phyloP scores from a whole-genome alignment of 257 asterid genomes.

The Linaria vulgaris region DNA sequence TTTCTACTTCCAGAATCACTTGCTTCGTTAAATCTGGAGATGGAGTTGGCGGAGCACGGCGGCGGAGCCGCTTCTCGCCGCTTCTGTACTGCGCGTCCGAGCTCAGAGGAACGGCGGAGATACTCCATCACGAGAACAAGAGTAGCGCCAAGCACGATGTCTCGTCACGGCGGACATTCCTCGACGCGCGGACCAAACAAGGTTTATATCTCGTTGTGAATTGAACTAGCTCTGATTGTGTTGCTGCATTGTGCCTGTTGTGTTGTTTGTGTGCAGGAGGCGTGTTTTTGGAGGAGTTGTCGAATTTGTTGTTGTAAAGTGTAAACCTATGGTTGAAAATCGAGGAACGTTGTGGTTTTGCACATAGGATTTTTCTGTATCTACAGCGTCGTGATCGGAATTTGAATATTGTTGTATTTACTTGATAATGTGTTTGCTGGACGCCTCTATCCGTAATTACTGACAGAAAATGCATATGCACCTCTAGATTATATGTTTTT shows the following conservation, averaged over 20 bases:
- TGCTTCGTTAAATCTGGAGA: constrained; percentile 25
- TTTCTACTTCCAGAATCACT: constrained; percentile 31
- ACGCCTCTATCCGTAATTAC: background rate
- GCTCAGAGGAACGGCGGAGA: constrained; percentile 45
- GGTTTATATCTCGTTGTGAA: constrained; percentile 34
- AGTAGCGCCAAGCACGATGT: constrained; percentile 42
- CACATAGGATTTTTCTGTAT: background rate
- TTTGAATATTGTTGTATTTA: background rate
- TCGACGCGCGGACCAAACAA: constrained; percentile 64
- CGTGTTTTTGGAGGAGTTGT: background rate
- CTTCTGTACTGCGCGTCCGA: constrained; percentile 37
- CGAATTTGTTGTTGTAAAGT: background rate
- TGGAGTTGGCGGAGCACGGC: constrained; percentile 25
- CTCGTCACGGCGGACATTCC: constrained; percentile 49
- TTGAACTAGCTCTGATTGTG: background rate
- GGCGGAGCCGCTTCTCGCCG: constrained; percentile 28
- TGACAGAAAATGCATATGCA: background rate
- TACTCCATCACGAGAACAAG: constrained; percentile 42
- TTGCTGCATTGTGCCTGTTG: constrained; percentile 2
- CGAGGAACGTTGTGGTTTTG: background rate
- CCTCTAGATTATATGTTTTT: too few species aligned
- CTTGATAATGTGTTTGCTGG: background rate
- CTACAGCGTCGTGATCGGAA: background rate
- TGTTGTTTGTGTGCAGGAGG: background rate
- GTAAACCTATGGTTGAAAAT: background rate